These are phyloP conservation scores for Gliomastix tumulicola DNA, from an alignment of 2,329 filamentous ascomycete genomes.

Conservation along the genomic window DNA sequence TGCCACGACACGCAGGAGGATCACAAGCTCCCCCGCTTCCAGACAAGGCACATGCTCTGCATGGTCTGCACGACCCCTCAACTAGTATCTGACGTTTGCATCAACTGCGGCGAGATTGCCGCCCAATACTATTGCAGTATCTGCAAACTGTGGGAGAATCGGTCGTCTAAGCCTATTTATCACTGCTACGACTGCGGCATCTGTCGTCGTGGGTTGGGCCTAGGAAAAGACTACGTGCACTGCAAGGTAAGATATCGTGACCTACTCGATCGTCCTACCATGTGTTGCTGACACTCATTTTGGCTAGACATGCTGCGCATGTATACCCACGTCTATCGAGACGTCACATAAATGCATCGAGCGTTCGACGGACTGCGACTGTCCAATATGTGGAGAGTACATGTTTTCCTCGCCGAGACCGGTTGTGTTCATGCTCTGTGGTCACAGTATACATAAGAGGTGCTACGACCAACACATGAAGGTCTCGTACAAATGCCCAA, in stretches of 20 bases:
- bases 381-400: conserved; percentile 93
- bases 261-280: too few species aligned
- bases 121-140: conserved; percentile 90
- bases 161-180: conserved; percentile 85
- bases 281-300: too few species aligned
- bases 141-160: conserved; percentile 97
- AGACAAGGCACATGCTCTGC: conserved; percentile 93
- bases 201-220: conserved; percentile 79
- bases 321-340: conserved; percentile 82
- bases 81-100: conserved; percentile 70
- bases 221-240: conserved; percentile 96
- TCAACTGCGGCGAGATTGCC: conserved; percentile 66
- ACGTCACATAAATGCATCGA: conserved; percentile 90
- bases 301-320: conserved; percentile 85
- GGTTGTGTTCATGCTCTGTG: conserved; percentile 91
- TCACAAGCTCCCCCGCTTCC: conserved; percentile 70
- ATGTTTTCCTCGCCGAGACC: conserved; percentile 87
- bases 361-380: conserved; percentile 88
- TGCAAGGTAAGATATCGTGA: conserved; percentile 65
- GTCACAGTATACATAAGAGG: conserved; percentile 87
- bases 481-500: conserved; percentile 89
- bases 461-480: conserved; percentile 88
- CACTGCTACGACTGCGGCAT: conserved; percentile 96
- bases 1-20: conserved; percentile 84
- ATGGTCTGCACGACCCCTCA: conserved; percentile 91